Percentiles rank a stretch among this genome's conserved stretches.
Evolutionary conservation across 1,284 basidiomycete genomes (phyloP).

Genomic region (Ceratobasidium sp.): DNA sequence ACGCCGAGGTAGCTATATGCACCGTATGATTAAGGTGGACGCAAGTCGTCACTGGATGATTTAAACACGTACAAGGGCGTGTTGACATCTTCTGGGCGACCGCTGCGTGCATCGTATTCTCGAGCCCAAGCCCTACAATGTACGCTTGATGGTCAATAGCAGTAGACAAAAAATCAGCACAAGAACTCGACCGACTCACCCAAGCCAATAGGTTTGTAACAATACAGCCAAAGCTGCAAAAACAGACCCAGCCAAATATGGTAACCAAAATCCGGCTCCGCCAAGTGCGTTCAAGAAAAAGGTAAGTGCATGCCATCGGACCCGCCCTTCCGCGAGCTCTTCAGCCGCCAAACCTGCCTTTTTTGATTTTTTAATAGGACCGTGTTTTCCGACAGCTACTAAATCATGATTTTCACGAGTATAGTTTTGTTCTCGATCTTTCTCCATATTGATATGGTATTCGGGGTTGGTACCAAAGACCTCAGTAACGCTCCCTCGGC

Average conservation of each 20-base stretch:
- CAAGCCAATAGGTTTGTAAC: conserved; percentile 44
- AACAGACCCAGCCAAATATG: conserved; percentile 29
- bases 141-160: too few relatives aligned
- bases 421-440: conserved; percentile 50
- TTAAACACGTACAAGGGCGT: conserved; percentile 40
- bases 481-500: conserved; percentile 58
- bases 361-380: too few relatives aligned
- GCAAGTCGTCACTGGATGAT: not conserved
- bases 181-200: conserved; percentile 32
- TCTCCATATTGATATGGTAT: conserved; percentile 40
- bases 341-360: too few relatives aligned
- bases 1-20: conserved; percentile 48
- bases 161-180: too few relatives aligned
- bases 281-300: conserved; percentile 49
- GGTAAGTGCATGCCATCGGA: conserved; percentile 56
- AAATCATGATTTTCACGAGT: too few relatives aligned
- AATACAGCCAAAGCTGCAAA: conserved; percentile 18
- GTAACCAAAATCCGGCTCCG: conserved; percentile 52
- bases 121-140: conserved; percentile 48
- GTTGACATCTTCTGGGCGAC: conserved; percentile 47
- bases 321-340: conserved; percentile 64
- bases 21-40: conserved; percentile 21
- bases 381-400: too few relatives aligned
- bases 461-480: conserved; percentile 51
- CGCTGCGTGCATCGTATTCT: conserved; percentile 50